Percentiles rank a stretch among this genome's conserved stretches.
These are phyloP conservation scores for Telfairia occidentalis DNA, from an alignment of 331 rosid species.

Conservation along the genomic window DNA sequence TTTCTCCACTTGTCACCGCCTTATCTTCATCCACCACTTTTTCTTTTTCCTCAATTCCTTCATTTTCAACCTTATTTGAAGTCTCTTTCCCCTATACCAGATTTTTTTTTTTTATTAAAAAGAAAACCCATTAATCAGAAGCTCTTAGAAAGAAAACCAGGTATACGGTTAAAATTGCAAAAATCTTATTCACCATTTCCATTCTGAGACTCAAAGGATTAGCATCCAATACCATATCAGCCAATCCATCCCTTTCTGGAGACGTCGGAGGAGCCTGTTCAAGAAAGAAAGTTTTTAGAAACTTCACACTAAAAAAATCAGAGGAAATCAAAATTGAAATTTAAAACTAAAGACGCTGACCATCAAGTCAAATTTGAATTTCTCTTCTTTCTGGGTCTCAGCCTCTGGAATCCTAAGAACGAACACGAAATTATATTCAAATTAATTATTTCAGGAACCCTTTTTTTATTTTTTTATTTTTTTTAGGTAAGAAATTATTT, in stretches of 20 bases:
- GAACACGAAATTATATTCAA: background rate
- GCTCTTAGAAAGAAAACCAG: background rate
- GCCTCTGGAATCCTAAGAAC: slow-evolving; percentile 29
- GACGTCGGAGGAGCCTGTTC: slow-evolving; percentile 60
- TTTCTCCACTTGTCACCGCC: slow-evolving; percentile 14
- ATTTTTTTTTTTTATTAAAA: background rate
- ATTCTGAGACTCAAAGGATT: slow-evolving; percentile 18
- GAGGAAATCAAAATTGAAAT: slow-evolving; percentile 18
- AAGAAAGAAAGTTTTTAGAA: slow-evolving; percentile 18
- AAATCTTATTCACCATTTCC: slow-evolving; percentile 28
- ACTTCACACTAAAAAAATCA: slow-evolving; percentile 15
- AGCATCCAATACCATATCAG: slow-evolving; percentile 20
- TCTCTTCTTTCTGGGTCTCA: slow-evolving; percentile 27
- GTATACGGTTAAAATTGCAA: background rate
- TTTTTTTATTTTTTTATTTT: no score
- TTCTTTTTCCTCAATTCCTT: slow-evolving; percentile 18
- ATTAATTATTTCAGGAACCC: slow-evolving; percentile 8
- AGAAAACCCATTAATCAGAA: background rate
- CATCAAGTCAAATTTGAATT: slow-evolving; percentile 56
- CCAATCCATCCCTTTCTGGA: slow-evolving; percentile 24
- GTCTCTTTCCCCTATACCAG: slow-evolving; percentile 25
- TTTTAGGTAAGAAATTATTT: no score
- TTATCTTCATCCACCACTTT: slow-evolving; percentile 23
- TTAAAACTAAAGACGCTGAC: slow-evolving; percentile 30
- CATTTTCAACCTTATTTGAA: slow-evolving; percentile 25